phyloP scores from a whole-genome alignment of 1,284 basidiomycete species.

The Ustilago bromivora region DNA sequence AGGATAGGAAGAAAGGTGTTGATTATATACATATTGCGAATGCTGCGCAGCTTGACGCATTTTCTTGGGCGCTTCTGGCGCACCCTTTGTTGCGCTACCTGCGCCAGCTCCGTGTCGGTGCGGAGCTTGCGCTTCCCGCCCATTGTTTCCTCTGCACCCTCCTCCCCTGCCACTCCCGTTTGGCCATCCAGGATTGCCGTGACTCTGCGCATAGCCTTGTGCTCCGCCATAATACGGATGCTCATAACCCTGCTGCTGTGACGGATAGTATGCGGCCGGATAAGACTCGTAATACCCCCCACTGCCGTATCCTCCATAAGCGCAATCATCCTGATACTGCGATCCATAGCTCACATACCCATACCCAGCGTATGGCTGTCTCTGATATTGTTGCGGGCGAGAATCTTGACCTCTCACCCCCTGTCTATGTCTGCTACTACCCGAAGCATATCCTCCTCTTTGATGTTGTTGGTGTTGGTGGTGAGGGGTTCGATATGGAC shows the following conservation, averaged over 20 bases:
- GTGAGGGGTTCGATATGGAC: conserved; percentile 15
- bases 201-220: conserved; percentile 11
- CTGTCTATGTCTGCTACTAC: conserved; percentile 1
- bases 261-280: conserved; percentile 2
- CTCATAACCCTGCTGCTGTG: neutral
- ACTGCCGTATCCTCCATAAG: neutral
- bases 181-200: neutral
- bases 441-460: conserved; percentile 3
- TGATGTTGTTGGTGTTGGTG: neutral
- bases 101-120: neutral
- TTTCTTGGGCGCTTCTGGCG: conserved; percentile 26
- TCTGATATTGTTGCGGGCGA: neutral
- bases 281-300: conserved; percentile 7
- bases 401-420: conserved; percentile 9
- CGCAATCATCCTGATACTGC: neutral
- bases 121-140: neutral
- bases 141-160: neutral
- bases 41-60: conserved; percentile 26
- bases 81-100: conserved; percentile 6
- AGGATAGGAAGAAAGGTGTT: neutral
- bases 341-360: neutral
- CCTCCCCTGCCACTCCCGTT: neutral
- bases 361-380: neutral
- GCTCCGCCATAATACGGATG: neutral
- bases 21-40: neutral